These are phyloP conservation scores for Arctium minus DNA, from an alignment of 129 eudicot species.

Conservation along the genomic window DNA sequence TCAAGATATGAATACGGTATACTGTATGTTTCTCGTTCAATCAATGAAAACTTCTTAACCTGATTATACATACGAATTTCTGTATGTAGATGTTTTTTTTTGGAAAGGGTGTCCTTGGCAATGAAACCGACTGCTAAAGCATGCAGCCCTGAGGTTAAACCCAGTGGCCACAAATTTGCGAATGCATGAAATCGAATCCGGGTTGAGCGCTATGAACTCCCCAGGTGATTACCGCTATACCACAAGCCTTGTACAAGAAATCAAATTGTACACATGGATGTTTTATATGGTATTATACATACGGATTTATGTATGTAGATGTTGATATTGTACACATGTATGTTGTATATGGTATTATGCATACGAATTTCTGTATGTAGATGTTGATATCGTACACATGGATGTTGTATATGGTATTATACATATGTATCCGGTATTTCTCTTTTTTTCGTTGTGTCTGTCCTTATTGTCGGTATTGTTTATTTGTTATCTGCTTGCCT, in stretches of 20 bases:
- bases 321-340: too few relatives aligned
- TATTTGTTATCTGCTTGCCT: background rate
- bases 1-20: constrained; percentile 13
- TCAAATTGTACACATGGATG: too few relatives aligned
- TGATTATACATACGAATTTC: background rate
- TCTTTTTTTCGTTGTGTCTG: background rate
- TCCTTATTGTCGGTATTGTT: background rate
- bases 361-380: background rate
- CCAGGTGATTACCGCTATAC: too few relatives aligned
- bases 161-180: too few relatives aligned
- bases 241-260: too few relatives aligned
- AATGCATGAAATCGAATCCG: too few relatives aligned
- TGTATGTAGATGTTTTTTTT: background rate
- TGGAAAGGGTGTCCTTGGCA: too few relatives aligned
- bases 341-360: background rate
- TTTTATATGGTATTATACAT: too few relatives aligned
- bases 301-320: background rate
- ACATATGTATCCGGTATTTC: background rate
- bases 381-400: background rate
- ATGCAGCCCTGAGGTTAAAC: too few relatives aligned
- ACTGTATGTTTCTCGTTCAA: constrained; percentile 6
- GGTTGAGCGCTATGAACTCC: too few relatives aligned
- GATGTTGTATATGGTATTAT: background rate
- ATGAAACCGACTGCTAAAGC: too few relatives aligned
- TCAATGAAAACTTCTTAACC: constrained; percentile 4